phyloP scores from a whole-genome alignment of 345 rosid genomes.

The Limnanthes douglasii region DNA sequence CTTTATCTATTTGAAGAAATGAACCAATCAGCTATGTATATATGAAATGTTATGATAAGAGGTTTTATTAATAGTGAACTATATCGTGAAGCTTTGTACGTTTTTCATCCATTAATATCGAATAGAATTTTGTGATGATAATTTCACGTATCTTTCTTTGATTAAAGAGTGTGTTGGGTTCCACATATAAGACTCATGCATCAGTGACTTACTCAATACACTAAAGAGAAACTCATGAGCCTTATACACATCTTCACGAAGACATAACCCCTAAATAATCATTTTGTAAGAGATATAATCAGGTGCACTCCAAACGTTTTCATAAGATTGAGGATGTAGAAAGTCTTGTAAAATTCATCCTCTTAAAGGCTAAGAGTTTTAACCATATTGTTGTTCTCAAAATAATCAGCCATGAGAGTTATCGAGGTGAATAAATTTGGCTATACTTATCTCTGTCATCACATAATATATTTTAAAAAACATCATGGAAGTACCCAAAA shows the following conservation, averaged over 20 bases:
- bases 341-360: constrained; percentile 35
- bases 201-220: constrained; percentile 27
- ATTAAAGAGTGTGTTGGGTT: too few species aligned
- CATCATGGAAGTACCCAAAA: constrained; percentile 26
- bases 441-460: constrained; percentile 14
- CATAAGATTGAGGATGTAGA: constrained; percentile 30
- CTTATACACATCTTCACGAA: constrained; percentile 24
- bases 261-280: constrained; percentile 41
- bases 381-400: constrained; percentile 36
- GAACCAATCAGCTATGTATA: too few species aligned
- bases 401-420: constrained; percentile 54
- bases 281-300: constrained; percentile 44
- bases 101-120: too few species aligned
- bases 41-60: too few species aligned
- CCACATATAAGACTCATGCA: constrained; percentile 50
- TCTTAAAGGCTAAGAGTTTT: constrained; percentile 37
- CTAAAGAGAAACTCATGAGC: constrained; percentile 25
- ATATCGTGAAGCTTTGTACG: too few species aligned
- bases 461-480: constrained; percentile 30
- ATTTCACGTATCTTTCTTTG: too few species aligned
- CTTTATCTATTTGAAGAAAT: too few species aligned
- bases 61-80: too few species aligned
- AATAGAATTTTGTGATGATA: too few species aligned
- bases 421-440: constrained; percentile 36
- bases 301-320: constrained; percentile 31